Percentiles rank a stretch among this genome's conserved stretches.
Evolutionary conservation across 108 stramenopile genomes (phyloP).

Genomic region (Stephanodiscus minutulus): DNA sequence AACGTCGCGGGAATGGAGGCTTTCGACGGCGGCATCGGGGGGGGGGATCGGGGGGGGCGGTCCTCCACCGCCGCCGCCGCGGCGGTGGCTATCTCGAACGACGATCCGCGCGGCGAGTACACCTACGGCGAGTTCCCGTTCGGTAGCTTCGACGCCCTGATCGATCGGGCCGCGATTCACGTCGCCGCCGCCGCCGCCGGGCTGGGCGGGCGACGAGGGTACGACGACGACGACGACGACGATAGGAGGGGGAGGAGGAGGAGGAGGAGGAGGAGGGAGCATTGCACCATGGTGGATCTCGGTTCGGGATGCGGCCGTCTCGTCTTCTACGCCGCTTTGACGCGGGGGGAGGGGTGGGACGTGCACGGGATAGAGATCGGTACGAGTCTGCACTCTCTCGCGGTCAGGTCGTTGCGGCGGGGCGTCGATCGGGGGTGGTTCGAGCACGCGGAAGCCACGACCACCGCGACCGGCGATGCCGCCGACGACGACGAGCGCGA

Average conservation of each 20-base stretch:
- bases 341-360: constrained; percentile 55
- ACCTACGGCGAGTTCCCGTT: constrained; percentile 87
- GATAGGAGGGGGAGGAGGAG: too few relatives aligned
- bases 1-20: not conserved
- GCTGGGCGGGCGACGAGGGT: too few relatives aligned
- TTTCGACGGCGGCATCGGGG: not conserved
- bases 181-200: not conserved
- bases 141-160: constrained; percentile 61
- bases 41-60: not conserved
- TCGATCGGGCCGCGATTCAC: constrained; percentile 55
- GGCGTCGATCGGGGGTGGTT: constrained; percentile 42
- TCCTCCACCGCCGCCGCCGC: too few relatives aligned
- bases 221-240: too few relatives aligned
- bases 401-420: constrained; percentile 36
- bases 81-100: constrained; percentile 16
- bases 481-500: not conserved
- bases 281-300: constrained; percentile 62
- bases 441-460: not conserved
- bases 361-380: constrained; percentile 78
- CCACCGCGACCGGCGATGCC: not conserved
- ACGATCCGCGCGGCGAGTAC: constrained; percentile 63
- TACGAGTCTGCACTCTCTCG: constrained; percentile 54
- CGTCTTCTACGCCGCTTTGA: constrained; percentile 62
- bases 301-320: constrained; percentile 80
- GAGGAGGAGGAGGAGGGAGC: constrained; percentile 1